Evolutionary conservation across 768 basidiomycete genomes (phyloP).

Genomic region (Amanita jacksonii): DNA sequence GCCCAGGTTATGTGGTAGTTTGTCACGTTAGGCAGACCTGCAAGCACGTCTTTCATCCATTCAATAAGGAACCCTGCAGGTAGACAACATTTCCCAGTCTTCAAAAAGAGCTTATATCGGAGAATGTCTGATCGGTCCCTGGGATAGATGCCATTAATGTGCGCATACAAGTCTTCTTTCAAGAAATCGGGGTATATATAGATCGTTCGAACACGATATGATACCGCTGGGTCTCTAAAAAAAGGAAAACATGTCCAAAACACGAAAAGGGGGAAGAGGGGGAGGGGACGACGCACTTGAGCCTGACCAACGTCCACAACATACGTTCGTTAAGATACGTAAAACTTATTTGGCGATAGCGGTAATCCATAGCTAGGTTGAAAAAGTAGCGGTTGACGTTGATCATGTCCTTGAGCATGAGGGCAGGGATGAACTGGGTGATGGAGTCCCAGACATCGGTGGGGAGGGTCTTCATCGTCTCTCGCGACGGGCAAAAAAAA

Average conservation of each 20-base stretch:
- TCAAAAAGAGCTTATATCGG: constrained; percentile 1
- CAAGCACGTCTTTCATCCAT: constrained; percentile 24
- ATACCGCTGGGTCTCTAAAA: constrained; percentile 36
- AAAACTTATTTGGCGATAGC: constrained; percentile 41
- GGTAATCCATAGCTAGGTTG: constrained; percentile 34
- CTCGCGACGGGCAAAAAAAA: too few relatives aligned
- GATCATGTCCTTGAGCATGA: constrained; percentile 23
- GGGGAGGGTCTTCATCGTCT: constrained; percentile 16
- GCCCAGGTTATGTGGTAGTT: constrained; percentile 44
- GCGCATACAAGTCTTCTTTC: constrained; percentile 26
- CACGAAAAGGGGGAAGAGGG: background rate
- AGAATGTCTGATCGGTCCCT: background rate
- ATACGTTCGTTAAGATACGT: constrained; percentile 37
- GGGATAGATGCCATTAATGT: background rate
- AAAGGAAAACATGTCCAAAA: too few relatives aligned
- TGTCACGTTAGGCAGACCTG: constrained; percentile 33
- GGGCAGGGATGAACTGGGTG: constrained; percentile 24
- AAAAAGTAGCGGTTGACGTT: constrained; percentile 28
- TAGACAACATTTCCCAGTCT: constrained; percentile 5
- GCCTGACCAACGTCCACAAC: constrained; percentile 29
- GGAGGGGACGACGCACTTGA: constrained; percentile 22
- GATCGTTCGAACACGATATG: constrained; percentile 36
- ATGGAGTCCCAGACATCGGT: constrained; percentile 29
- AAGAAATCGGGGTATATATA: constrained; percentile 42
- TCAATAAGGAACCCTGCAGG: background rate